These are phyloP conservation scores for Hylodesmum podocarpum DNA, from an alignment of 306 rosid species.

Conservation along the genomic window DNA sequence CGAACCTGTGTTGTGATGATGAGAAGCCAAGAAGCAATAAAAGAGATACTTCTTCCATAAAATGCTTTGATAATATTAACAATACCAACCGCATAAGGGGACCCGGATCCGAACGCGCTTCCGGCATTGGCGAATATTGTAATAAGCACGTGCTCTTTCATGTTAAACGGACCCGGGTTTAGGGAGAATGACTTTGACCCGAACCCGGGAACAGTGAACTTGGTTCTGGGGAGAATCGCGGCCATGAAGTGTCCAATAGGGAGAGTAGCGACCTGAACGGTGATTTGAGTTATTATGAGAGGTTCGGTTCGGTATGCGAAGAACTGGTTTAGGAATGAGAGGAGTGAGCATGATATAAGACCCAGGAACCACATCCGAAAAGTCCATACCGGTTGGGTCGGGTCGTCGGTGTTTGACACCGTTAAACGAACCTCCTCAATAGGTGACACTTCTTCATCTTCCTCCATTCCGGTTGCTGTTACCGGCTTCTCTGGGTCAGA, in stretches of 20 bases:
- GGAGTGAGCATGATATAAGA: slow-evolving; percentile 50
- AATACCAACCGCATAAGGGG: slow-evolving; percentile 68
- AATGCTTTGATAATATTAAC: slow-evolving; percentile 64
- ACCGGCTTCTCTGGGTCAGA: slow-evolving; percentile 14
- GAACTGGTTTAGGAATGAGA: slow-evolving; percentile 81
- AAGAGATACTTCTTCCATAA: slow-evolving; percentile 52
- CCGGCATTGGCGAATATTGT: slow-evolving; percentile 85
- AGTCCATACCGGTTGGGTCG: slow-evolving; percentile 73
- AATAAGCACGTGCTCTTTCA: slow-evolving; percentile 82
- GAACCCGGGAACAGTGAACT: slow-evolving; percentile 50
- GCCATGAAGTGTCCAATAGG: slow-evolving; percentile 80
- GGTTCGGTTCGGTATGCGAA: slow-evolving; percentile 77
- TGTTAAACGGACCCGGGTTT: slow-evolving; percentile 82
- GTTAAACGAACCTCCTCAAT: slow-evolving; percentile 70
- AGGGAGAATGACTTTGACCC: slow-evolving; percentile 38
- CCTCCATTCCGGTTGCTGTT: neutral
- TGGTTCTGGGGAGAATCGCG: slow-evolving; percentile 36
- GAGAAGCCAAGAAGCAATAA: slow-evolving; percentile 66
- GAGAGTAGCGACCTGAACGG: slow-evolving; percentile 64
- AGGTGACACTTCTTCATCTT: slow-evolving; percentile 60
- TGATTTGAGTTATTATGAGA: slow-evolving; percentile 56
- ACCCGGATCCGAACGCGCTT: slow-evolving; percentile 59
- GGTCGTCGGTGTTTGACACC: slow-evolving; percentile 65
- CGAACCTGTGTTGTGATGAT: slow-evolving; percentile 64
- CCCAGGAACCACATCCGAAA: slow-evolving; percentile 90